These are phyloP conservation scores for Trametes elegans DNA, from an alignment of 768 basidiomycete genomes.

Conservation along the genomic window DNA sequence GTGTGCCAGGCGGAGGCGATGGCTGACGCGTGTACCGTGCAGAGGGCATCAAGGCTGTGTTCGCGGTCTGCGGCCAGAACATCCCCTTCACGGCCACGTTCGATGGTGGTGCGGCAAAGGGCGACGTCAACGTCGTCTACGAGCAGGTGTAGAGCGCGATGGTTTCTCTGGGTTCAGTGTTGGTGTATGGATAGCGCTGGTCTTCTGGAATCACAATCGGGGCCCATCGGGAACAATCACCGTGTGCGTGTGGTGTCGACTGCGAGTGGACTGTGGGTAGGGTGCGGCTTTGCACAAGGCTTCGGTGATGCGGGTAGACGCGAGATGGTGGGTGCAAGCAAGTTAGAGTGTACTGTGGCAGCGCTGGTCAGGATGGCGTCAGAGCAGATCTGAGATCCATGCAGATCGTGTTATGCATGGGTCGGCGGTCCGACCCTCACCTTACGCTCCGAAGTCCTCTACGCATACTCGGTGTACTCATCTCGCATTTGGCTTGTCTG, in stretches of 20 bases:
- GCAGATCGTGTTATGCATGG: background rate
- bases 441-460: too few relatives aligned
- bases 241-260: background rate
- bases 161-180: background rate
- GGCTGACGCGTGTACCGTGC: background rate
- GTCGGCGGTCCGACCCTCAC: too few relatives aligned
- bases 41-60: constrained; percentile 29
- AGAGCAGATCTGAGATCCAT: background rate
- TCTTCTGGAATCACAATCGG: constrained; percentile 1
- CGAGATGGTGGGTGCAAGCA: too few relatives aligned
- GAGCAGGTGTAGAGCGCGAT: background rate
- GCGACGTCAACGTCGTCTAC: constrained; percentile 24
- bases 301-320: too few relatives aligned
- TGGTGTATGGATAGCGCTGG: background rate
- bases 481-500: background rate
- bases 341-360: too few relatives aligned
- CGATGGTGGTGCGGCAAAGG: constrained; percentile 23
- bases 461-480: too few relatives aligned
- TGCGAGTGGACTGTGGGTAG: background rate
- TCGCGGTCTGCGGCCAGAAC: constrained; percentile 27
- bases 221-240: background rate
- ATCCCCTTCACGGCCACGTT: constrained; percentile 28
- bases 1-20: background rate
- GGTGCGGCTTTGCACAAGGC: too few relatives aligned
- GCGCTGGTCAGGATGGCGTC: background rate